Base-by-base conservation (phyloP, 345 rosid genomes). In the Stellera chamaejasme region DNA sequence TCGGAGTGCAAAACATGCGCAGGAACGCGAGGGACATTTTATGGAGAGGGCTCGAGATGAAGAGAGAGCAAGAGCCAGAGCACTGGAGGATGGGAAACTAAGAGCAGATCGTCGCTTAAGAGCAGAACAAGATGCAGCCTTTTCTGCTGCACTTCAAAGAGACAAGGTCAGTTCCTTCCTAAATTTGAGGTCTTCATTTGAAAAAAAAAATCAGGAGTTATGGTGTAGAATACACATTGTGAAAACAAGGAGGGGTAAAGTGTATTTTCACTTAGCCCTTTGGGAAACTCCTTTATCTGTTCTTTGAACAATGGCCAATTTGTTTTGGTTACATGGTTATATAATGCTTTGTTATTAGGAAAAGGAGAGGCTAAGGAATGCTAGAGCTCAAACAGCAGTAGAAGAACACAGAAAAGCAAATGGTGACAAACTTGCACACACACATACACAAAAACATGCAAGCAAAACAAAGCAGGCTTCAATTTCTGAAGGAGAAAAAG, bases 51-150 rank as follows among this genome's bases (percentile, higher is more conserved):
- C 39, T 47, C 68, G 64, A 45, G 71, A 71, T 61, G 82, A 76
- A 66, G 77, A 67, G 49, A 76, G 62, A 59, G 63, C 55, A 36
- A 74, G 62, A 70, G 72, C 72, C 0, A 66, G 56, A 13, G 61
- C 63, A 45, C 72, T 58, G 60, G 71, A 69, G 70, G 77, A 78
- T 54, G 75, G 65, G 39, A 77, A 66, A 59, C 52, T 73, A 27
- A 67, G 72, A 70, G 80, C 75, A 0, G 73, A 79, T 58, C 83
- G 77, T 19, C 63, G n/a, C 56, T 58, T 77, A 13, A 74, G 83
- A 63, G 72, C 73, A 71, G 82, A 83, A 52, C 84, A 80, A 62
- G 80, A 80, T 58, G 75, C 83, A n/a, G 80, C 86, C 43, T 80
- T 74, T 68, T 61, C 70, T 54, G 71, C 77, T 48, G 80, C 86